Base-by-base conservation (phyloP, 2,329 filamentous ascomycete genomes). In the Fusarium falciforme region DNA sequence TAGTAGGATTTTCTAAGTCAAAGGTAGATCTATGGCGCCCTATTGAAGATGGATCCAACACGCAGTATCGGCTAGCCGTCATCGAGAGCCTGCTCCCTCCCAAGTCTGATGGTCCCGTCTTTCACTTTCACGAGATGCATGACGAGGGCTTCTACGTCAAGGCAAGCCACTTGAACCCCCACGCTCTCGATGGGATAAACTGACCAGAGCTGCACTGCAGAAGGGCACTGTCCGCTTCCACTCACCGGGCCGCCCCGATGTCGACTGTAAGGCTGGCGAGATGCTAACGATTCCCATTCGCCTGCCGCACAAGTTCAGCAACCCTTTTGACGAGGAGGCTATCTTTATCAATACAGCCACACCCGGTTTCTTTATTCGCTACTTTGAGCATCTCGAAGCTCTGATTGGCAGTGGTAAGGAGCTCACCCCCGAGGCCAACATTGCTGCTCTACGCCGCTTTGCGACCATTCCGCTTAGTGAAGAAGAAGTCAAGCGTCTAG, bases 301-400 rank as follows among this genome's bases (percentile, higher is more conserved):
- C 3, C 69, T 75, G 1, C 73, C 76, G 11, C 76, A 78, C 62
- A 75, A 67, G 52, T 78, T 78, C 54, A 77, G 75, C 67, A 78
- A 78, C 25, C 76, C 76, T 3, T 76, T 76, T 38, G 73, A 76
- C 9, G 73, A 75, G 12, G 75, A 78, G 44, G 75, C 75, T 8
- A 64, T 76, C 2, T 78, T 78, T 38, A 67, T 77, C 54, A 77
- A 78, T 64, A 76, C 75, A 0, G 72, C 67, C 12, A 75, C 75
- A 1, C 75, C 75, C 0, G 73, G 71, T 0, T 78, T 75, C 67
- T 77, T 75, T 40, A 72, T 78, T 11, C 72, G 72, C 8, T 76
- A 76, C 33, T 76, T 76, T 68, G 72, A 76, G 64, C 61, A 76
- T n/a, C 47, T 76, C 8, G 73, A 76, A 44, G 52, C 59, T 25